These are phyloP conservation scores for Acrocalymma vagum DNA, from an alignment of 2,329 filamentous ascomycete genomes.

Conservation along the genomic window DNA sequence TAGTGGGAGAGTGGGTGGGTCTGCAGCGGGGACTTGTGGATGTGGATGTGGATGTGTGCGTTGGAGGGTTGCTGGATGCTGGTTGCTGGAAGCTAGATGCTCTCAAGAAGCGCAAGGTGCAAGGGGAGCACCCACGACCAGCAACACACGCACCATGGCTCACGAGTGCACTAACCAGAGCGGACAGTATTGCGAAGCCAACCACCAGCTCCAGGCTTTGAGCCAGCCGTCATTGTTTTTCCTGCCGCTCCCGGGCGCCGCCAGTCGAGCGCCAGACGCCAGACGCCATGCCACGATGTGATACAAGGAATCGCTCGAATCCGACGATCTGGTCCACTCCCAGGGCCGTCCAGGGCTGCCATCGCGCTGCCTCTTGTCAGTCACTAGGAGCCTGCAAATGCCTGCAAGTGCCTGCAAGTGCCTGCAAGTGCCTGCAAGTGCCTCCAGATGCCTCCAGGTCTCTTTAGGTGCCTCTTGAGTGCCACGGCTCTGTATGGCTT, in stretches of 20 bases:
- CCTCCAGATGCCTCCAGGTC: no score
- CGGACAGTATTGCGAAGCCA: slow-evolving; percentile 34
- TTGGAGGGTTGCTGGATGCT: slow-evolving; percentile 19
- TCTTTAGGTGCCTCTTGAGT: no score
- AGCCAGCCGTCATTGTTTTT: no score
- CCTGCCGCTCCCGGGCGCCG: slow-evolving; percentile 35
- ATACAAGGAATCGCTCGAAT: slow-evolving; percentile 48
- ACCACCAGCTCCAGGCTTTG: slow-evolving; percentile 23
- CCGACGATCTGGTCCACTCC: slow-evolving; percentile 50
- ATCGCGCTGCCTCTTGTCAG: slow-evolving; percentile 31
- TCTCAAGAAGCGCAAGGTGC: slow-evolving; percentile 30
- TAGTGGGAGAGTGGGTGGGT: no score
- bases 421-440: no score
- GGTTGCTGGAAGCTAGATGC: slow-evolving; percentile 19
- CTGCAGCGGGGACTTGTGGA: slow-evolving; percentile 24
- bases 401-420: no score
- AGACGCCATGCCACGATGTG: slow-evolving; percentile 50
- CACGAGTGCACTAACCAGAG: no score
- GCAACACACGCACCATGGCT: no score
- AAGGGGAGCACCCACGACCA: slow-evolving; percentile 25
- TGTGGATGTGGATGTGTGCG: no score
- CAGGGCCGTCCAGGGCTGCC: slow-evolving; percentile 34
- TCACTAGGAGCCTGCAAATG: no score
- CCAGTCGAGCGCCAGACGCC: slow-evolving; percentile 32
- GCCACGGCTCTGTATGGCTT: no score